These are phyloP conservation scores for Mucor plumbeus DNA, from an alignment of 371 early-diverging fungal genomes.

Conservation along the genomic window DNA sequence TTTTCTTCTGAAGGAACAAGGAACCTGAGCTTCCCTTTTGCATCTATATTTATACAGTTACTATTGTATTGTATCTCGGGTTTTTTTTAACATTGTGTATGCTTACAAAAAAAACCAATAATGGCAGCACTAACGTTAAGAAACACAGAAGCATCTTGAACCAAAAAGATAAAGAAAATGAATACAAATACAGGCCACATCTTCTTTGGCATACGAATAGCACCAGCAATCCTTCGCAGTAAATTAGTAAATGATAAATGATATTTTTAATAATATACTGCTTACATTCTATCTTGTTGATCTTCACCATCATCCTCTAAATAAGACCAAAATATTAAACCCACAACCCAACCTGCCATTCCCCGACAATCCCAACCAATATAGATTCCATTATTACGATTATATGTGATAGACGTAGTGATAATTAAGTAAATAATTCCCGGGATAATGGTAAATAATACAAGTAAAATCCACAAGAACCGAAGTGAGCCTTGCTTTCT, in stretches of 20 bases:
- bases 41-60: slow-evolving; percentile 20
- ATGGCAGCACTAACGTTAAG: slow-evolving; percentile 23
- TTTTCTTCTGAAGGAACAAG: slow-evolving; percentile 22
- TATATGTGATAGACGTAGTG: neutral
- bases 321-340: slow-evolving; percentile 29
- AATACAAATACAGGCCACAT: slow-evolving; percentile 30
- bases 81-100: neutral
- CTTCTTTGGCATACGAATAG: slow-evolving; percentile 33
- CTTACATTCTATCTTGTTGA: slow-evolving; percentile 30
- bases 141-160: slow-evolving; percentile 27
- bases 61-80: neutral
- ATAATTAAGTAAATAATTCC: slow-evolving; percentile 14
- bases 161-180: slow-evolving; percentile 30
- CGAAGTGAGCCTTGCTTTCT: slow-evolving; percentile 23
- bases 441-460: slow-evolving; percentile 26
- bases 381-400: neutral
- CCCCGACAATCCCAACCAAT: slow-evolving; percentile 18
- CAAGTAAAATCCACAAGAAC: slow-evolving; percentile 14
- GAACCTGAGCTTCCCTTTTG: slow-evolving; percentile 12
- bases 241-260: no score
- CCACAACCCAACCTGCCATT: slow-evolving; percentile 34
- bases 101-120: slow-evolving; percentile 30
- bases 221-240: slow-evolving; percentile 27
- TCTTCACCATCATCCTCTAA: slow-evolving; percentile 20
- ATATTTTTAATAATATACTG: neutral